Percentiles rank a stretch among this genome's conserved stretches.
phyloP scores from a whole-genome alignment of 306 rosid genomes.

The Glycine soja region DNA sequence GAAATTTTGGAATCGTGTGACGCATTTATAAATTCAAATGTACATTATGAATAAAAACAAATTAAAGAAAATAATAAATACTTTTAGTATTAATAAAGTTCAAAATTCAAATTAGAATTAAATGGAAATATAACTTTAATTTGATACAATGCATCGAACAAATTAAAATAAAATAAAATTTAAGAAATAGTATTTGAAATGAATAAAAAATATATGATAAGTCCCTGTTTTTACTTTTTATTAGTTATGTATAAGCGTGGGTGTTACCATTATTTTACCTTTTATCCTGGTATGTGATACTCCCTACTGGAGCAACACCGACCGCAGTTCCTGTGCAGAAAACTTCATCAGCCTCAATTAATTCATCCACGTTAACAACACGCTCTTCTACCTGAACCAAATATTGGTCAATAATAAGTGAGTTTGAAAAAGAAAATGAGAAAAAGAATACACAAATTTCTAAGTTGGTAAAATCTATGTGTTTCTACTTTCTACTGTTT shows the following conservation, averaged over 20 bases:
- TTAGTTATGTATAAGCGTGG: neutral
- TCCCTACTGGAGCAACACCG: slow-evolving; percentile 83
- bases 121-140: too few species aligned
- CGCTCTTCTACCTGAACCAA: slow-evolving; percentile 78
- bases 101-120: too few species aligned
- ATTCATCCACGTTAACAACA: slow-evolving; percentile 60
- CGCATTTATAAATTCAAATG: too few species aligned
- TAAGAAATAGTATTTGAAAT: too few species aligned
- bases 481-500: neutral
- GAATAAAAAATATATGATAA: too few species aligned
- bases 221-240: too few species aligned
- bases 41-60: too few species aligned
- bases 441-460: neutral
- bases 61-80: too few species aligned
- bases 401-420: neutral
- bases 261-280: slow-evolving; percentile 51
- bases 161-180: too few species aligned
- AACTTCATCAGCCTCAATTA: slow-evolving; percentile 79
- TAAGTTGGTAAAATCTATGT: neutral
- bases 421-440: neutral
- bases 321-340: slow-evolving; percentile 97
- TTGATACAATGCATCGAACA: too few species aligned
- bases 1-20: neutral
- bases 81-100: too few species aligned
- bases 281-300: slow-evolving; percentile 59